Percentiles rank a stretch among this genome's conserved stretches.
Conservation (phyloP, 495 filamentous ascomycete genomes). For the Letharia lupina region DNA sequence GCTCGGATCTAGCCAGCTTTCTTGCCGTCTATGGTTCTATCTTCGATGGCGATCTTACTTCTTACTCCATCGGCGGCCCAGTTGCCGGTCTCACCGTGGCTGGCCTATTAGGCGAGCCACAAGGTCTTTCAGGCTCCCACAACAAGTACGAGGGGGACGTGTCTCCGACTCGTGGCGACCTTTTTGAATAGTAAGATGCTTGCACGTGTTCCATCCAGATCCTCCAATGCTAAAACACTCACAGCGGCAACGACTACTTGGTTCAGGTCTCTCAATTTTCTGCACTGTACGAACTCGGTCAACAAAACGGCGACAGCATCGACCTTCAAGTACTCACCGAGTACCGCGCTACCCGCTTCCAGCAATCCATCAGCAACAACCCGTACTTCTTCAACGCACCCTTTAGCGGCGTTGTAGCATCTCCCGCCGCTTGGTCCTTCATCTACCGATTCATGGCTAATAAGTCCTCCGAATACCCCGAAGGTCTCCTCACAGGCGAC, state of each 20-base stretch:
- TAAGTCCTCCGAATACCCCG: slow-evolving; percentile 31
- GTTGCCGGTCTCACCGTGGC: slow-evolving; percentile 7
- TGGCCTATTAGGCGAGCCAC: slow-evolving; percentile 20
- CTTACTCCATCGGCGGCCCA: slow-evolving; percentile 24
- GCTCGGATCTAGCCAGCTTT: slow-evolving; percentile 19
- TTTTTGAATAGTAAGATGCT: slow-evolving; percentile 30
- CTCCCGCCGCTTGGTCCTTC: slow-evolving; percentile 38
- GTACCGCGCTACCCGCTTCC: slow-evolving; percentile 27
- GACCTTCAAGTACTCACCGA: slow-evolving; percentile 23
- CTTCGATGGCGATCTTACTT: slow-evolving; percentile 21
- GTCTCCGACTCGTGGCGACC: slow-evolving; percentile 46
- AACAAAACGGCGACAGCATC: slow-evolving; percentile 19
- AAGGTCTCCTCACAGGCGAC: slow-evolving; percentile 32
- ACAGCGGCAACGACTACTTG: slow-evolving; percentile 28
- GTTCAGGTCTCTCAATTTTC: slow-evolving; percentile 28
- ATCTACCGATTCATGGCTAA: slow-evolving; percentile 35
- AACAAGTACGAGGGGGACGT: slow-evolving; percentile 29
- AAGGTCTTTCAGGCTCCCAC: slow-evolving; percentile 27
- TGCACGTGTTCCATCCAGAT: neutral
- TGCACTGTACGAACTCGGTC: slow-evolving; percentile 26
- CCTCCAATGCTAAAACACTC: neutral
- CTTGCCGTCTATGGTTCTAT: slow-evolving; percentile 26
- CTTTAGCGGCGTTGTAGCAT: slow-evolving; percentile 50
- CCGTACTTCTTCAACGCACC: slow-evolving; percentile 34
- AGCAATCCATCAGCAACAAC: slow-evolving; percentile 30